phyloP scores from a whole-genome alignment of 1,139 yeast genomes.

The Blastobotrys malaysiensis region DNA sequence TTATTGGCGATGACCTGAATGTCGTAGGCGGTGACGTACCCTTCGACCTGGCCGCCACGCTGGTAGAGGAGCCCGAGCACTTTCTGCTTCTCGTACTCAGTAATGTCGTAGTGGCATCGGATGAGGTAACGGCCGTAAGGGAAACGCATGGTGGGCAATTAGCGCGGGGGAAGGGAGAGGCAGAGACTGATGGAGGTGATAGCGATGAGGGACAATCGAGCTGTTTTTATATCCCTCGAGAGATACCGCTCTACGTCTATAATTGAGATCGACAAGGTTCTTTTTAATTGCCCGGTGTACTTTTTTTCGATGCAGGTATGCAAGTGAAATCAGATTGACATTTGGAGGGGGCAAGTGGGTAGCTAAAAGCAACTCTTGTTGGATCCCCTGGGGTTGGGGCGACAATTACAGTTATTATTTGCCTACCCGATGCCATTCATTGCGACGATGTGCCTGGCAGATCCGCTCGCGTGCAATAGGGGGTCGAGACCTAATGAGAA shows the following conservation, averaged over 20 bases:
- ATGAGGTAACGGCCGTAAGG: slow-evolving; percentile 13
- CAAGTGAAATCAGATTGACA: not conserved
- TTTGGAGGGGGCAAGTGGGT: not conserved
- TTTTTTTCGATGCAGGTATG: not conserved
- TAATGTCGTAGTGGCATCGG: slow-evolving; percentile 11
- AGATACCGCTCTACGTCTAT: not conserved
- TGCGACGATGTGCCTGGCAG: not conserved
- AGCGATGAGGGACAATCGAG: not conserved
- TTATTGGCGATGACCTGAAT: slow-evolving; percentile 14
- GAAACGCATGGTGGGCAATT: slow-evolving; percentile 10
- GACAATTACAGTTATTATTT: not conserved
- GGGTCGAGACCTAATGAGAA: too few species aligned
- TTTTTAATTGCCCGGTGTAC: not conserved
- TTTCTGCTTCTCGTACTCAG: slow-evolving; percentile 11
- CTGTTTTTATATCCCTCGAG: not conserved
- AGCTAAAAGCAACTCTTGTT: not conserved
- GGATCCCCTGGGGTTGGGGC: not conserved
- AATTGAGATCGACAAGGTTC: not conserved
- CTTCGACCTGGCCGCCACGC: slow-evolving; percentile 13
- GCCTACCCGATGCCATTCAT: not conserved
- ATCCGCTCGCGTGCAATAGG: too few species aligned
- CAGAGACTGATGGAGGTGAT: not conserved
- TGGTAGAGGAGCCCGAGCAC: slow-evolving; percentile 7
- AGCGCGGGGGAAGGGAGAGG: not conserved
- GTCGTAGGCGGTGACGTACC: slow-evolving; percentile 11